Evolutionary conservation across 2,329 filamentous ascomycete species (phyloP), one percentile per base, ranked within the genome.

Genomic region (Metarhizium brunneum): DNA sequence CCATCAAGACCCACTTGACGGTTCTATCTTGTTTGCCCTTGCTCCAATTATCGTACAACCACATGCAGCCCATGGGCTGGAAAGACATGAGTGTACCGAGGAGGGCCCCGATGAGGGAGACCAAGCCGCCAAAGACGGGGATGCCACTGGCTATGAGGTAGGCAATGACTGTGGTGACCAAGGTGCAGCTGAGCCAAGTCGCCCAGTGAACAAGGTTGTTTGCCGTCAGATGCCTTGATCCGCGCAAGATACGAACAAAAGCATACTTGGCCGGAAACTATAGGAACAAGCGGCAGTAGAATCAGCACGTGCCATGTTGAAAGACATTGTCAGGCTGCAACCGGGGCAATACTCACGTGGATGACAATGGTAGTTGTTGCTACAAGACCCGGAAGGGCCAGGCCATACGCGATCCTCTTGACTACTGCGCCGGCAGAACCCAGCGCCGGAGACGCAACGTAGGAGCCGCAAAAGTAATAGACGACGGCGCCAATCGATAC

Each of bases 401-500:
- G 60, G 8, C 74, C 76, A 54, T 77, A 78, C 51, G 66, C 68
- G 16, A 76, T 63, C 58, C 72, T 76, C 66, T 77, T 77, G 54
- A 75, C 65, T 0, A 62, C 50, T 0, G 42, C 2, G 0, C 76
- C 76, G 1, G 74, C 76, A 35, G 73, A 76, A 2, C 74, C 76
- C 5, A 79, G 68, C 1, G 74, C 74, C 0, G 76, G 76, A 0
- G 74, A 76, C 0, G 75, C 69, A 4, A 79, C 72, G 52, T 69
- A 74, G 0, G 70, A 71, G 1, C 76, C 76, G 57, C 73, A 76
- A 59, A 64, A 78, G 57, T 70, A 71, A 63, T 78, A 78, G 2
- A 78, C 70, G 0, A 77, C 70, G 3, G 67, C 58, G 8, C 65
- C 64, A 6, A 74, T 66, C 8, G 64, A 54, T 16, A 66, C 45